phyloP scores from a whole-genome alignment of 2,329 filamentous ascomycete genomes.

The Fusarium dimerum region DNA sequence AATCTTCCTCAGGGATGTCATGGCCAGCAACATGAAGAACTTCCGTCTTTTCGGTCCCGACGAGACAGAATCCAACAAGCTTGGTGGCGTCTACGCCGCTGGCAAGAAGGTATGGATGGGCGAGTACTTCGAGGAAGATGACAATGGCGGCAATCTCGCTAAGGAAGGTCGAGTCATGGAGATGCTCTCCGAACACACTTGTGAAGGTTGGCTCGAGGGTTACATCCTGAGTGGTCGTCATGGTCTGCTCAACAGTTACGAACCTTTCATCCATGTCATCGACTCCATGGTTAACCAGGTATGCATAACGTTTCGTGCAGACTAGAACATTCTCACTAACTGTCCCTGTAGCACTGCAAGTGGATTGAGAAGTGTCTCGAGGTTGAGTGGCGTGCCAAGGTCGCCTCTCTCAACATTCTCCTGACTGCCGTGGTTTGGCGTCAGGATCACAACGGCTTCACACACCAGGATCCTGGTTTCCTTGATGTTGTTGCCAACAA shows the following conservation, averaged over 20 bases:
- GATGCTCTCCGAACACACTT: conserved; percentile 80
- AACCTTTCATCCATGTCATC: conserved; percentile 81
- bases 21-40: conserved; percentile 62
- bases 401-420: conserved; percentile 77
- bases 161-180: conserved; percentile 75
- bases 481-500: conserved; percentile 80
- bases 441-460: conserved; percentile 84
- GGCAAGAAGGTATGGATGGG: conserved; percentile 81
- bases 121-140: conserved; percentile 75
- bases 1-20: conserved; percentile 65
- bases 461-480: conserved; percentile 79
- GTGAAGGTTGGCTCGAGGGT: conserved; percentile 79
- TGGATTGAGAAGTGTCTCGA: conserved; percentile 83
- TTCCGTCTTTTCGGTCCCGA: conserved; percentile 80
- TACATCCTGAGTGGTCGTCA: conserved; percentile 76
- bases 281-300: conserved; percentile 82
- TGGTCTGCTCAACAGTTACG: conserved; percentile 77
- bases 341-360: conserved; percentile 65
- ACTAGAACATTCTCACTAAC: conserved; percentile 7
- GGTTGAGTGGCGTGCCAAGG: conserved; percentile 72
- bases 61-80: conserved; percentile 81
- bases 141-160: conserved; percentile 72
- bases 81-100: conserved; percentile 68
- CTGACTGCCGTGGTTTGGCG: conserved; percentile 79
- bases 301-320: conserved; percentile 13